Percentiles rank a stretch among this genome's conserved stretches.
phyloP scores from a whole-genome alignment of 352 stramenopile genomes.

The Phytophthora hibernalis region DNA sequence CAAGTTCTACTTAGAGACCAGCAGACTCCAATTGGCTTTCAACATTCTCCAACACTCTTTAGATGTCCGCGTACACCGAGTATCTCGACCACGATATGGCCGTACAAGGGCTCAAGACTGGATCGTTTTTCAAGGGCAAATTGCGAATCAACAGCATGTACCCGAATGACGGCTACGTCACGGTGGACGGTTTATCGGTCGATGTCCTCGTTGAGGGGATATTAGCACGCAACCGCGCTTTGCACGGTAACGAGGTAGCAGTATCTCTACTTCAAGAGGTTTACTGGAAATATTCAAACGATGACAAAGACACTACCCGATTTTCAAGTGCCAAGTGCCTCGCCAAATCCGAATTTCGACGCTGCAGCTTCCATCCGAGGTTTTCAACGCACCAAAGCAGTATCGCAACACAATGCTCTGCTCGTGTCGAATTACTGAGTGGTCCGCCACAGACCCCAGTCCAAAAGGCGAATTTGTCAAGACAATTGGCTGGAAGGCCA shows the following conservation, averaged over 20 bases:
- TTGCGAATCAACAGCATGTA: constrained; percentile 71
- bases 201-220: constrained; percentile 67
- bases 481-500: constrained; percentile 83
- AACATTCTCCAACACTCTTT: too few relatives aligned
- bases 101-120: constrained; percentile 27
- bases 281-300: constrained; percentile 40
- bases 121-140: constrained; percentile 46
- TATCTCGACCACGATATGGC: constrained; percentile 30
- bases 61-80: constrained; percentile 37
- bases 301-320: background rate
- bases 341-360: constrained; percentile 72
- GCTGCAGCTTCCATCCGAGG: constrained; percentile 75
- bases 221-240: constrained; percentile 61
- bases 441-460: constrained; percentile 58
- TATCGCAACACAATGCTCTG: constrained; percentile 80
- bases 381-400: constrained; percentile 52
- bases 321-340: constrained; percentile 68
- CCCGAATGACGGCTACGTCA: constrained; percentile 62
- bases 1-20: too few relatives aligned
- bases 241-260: constrained; percentile 72
- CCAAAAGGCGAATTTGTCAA: constrained; percentile 82
- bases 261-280: constrained; percentile 48
- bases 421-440: constrained; percentile 74
- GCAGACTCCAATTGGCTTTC: too few relatives aligned
- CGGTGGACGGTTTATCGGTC: constrained; percentile 61